phyloP scores from a whole-genome alignment of 1,139 yeast species.

The Zygotorulaspora mrakii region DNA sequence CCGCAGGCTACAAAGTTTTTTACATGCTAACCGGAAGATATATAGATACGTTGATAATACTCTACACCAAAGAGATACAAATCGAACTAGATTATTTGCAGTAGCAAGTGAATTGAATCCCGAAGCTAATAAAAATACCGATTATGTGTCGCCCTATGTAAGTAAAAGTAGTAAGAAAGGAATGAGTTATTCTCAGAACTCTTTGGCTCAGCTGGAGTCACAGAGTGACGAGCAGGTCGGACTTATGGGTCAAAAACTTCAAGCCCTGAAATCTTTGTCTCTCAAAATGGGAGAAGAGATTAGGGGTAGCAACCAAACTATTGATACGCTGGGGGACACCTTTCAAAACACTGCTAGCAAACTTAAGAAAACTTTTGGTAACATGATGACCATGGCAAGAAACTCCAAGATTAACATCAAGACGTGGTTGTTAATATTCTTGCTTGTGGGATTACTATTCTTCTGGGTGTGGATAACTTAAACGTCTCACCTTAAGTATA shows the following conservation, averaged over 20 bases:
- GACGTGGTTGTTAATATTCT: constrained; percentile 70
- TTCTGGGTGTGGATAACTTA: constrained; percentile 76
- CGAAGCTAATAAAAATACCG: too few relatives aligned
- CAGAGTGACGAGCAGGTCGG: constrained; percentile 79
- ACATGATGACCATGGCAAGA: constrained; percentile 79
- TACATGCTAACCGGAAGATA: constrained; percentile 5
- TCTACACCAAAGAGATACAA: constrained; percentile 31
- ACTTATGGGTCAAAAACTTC: constrained; percentile 65
- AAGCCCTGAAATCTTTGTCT: constrained; percentile 67
- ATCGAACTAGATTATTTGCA: constrained; percentile 36
- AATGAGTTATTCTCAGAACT: constrained; percentile 42
- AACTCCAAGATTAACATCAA: constrained; percentile 77
- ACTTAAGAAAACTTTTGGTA: constrained; percentile 62
- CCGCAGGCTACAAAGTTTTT: background rate
- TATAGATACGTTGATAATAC: constrained; percentile 14
- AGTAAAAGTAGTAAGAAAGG: constrained; percentile 13
- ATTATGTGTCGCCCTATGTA: constrained; percentile 29
- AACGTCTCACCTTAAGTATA: too few relatives aligned
- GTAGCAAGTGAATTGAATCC: constrained; percentile 10
- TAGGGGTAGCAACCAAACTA: constrained; percentile 61
- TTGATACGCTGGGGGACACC: constrained; percentile 52
- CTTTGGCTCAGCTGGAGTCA: constrained; percentile 68
- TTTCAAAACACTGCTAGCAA: constrained; percentile 46
- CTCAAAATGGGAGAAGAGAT: constrained; percentile 81
- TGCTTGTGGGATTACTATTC: constrained; percentile 59